Percentiles rank a stretch among this genome's conserved stretches.
Evolutionary conservation across 345 rosid species (phyloP).

Genomic region (Adansonia digitata): DNA sequence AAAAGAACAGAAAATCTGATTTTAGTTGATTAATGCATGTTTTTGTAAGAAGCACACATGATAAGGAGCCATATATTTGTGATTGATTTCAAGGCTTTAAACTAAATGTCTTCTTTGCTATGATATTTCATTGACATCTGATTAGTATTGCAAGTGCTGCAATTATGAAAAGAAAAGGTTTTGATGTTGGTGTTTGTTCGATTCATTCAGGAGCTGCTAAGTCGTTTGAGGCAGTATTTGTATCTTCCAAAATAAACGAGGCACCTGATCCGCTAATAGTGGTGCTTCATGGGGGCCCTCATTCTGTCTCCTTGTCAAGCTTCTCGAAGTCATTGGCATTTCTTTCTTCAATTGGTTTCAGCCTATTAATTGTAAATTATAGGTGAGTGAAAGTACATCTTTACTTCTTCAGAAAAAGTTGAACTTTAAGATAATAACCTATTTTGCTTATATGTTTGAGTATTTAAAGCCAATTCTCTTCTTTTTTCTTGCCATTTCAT

Average conservation of each 20-base stretch:
- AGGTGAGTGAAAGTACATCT: conserved; percentile 42
- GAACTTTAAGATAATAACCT: neutral
- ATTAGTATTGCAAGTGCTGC: neutral
- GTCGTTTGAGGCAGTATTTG: conserved; percentile 75
- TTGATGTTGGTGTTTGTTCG: neutral
- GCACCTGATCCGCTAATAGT: conserved; percentile 62
- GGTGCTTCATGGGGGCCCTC: conserved; percentile 93
- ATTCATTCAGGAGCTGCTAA: conserved; percentile 57
- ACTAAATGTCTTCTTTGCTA: neutral
- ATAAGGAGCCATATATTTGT: neutral
- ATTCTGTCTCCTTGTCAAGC: conserved; percentile 53
- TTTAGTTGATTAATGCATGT: too few relatives aligned
- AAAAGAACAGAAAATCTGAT: too few relatives aligned
- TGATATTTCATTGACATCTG: neutral
- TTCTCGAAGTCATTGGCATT: conserved; percentile 61
- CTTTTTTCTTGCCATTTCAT: neutral
- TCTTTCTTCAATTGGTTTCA: conserved; percentile 80
- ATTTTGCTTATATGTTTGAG: too few relatives aligned
- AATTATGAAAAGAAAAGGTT: neutral
- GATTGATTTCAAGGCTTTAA: neutral
- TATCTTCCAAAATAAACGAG: conserved; percentile 50
- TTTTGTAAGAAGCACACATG: too few relatives aligned
- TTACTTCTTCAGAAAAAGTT: neutral
- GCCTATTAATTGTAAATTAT: conserved; percentile 76
- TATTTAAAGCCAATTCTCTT: too few relatives aligned